Evolutionary conservation across 2,329 filamentous ascomycete species (phyloP).

Genomic region (Lomentospora prolificans): DNA sequence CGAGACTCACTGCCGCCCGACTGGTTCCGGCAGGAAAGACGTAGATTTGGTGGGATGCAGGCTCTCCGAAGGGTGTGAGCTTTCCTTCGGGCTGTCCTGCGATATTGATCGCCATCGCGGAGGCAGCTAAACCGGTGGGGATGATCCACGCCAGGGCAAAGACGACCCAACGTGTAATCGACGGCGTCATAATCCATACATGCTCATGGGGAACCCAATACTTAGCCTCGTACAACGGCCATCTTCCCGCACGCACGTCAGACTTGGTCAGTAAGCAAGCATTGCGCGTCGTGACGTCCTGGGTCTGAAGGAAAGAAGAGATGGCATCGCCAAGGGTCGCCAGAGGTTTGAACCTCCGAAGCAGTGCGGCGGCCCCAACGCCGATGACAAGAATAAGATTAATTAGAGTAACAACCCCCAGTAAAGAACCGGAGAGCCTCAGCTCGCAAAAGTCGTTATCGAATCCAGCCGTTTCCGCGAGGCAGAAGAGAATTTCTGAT

Average conservation of each 20-base stretch:
- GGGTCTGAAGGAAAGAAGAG: constrained; percentile 36
- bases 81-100: constrained; percentile 13
- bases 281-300: constrained; percentile 32
- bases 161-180: constrained; percentile 31
- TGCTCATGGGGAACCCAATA: constrained; percentile 30
- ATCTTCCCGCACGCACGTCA: constrained; percentile 32
- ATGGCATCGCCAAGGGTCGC: constrained; percentile 41
- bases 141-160: constrained; percentile 28
- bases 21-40: constrained; percentile 17
- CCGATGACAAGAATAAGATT: constrained; percentile 29
- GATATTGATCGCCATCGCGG: constrained; percentile 24
- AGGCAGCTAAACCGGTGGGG: constrained; percentile 26
- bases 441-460: constrained; percentile 26
- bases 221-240: constrained; percentile 31
- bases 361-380: constrained; percentile 22
- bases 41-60: constrained; percentile 25
- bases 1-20: constrained; percentile 22
- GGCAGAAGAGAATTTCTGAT: constrained; percentile 20
- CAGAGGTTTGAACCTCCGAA: constrained; percentile 30
- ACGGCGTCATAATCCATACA: constrained; percentile 36
- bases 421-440: constrained; percentile 30
- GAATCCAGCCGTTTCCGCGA: constrained; percentile 17
- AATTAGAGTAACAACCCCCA: constrained; percentile 31
- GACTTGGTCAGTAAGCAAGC: constrained; percentile 36
- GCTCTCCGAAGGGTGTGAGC: constrained; percentile 28